These are phyloP conservation scores for Entomophthora muscae DNA, from an alignment of 371 early-diverging fungal species.

Conservation along the genomic window DNA sequence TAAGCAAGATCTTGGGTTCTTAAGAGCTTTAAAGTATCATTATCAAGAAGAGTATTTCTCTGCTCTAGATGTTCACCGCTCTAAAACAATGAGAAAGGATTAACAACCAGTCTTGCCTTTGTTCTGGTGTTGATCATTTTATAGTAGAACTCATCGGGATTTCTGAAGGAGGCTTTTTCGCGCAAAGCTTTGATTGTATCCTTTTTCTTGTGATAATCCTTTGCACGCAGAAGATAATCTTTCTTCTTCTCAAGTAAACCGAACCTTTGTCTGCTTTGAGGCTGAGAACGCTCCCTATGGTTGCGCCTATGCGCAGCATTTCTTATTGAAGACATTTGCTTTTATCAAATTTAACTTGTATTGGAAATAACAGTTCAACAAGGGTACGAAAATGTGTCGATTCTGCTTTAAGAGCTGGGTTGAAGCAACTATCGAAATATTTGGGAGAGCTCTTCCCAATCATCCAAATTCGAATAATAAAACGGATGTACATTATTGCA, in stretches of 20 bases:
- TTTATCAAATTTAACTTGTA: too few relatives aligned
- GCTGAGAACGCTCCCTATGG: conserved; percentile 83
- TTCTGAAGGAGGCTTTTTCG: conserved; percentile 68
- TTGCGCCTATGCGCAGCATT: conserved; percentile 76
- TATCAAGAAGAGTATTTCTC: conserved; percentile 48
- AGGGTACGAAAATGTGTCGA: too few relatives aligned
- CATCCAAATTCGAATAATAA: too few relatives aligned
- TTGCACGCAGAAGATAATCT: conserved; percentile 89
- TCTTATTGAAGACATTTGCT: conserved; percentile 47
- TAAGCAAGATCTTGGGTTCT: conserved; percentile 86
- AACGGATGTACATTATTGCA: too few relatives aligned
- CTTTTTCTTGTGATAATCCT: conserved; percentile 76
- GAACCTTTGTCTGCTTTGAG: conserved; percentile 37
- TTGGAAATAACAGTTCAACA: too few relatives aligned
- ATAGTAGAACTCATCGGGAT: conserved; percentile 96
- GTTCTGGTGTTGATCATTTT: conserved; percentile 80
- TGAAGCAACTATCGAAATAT: too few relatives aligned
- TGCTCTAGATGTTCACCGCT: conserved; percentile 64
- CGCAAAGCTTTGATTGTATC: conserved; percentile 59
- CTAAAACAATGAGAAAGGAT: conserved; percentile 15
- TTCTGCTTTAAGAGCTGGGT: too few relatives aligned
- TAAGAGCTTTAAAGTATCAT: conserved; percentile 61
- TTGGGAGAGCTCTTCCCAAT: too few relatives aligned
- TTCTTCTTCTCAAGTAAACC: conserved; percentile 94
- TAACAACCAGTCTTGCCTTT: conserved; percentile 20